A percentile compares a stretch with the other conserved stretches of the same genome.
Evolutionary conservation across 2,329 filamentous ascomycete genomes (phyloP).

Genomic region (Penicillium aurantiogriseum): DNA sequence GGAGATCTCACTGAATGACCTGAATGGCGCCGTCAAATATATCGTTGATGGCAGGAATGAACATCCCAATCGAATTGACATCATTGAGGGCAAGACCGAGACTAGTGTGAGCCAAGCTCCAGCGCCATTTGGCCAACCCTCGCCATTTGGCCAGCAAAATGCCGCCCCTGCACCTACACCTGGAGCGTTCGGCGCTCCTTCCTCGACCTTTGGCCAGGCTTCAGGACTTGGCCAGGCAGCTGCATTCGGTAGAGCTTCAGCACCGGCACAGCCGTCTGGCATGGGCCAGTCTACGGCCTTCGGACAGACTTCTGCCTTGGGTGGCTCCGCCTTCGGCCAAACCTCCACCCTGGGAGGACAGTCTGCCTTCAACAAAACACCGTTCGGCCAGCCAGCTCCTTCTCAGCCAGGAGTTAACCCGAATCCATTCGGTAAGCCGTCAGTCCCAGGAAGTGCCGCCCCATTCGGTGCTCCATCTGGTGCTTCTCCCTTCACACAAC

Average conservation of each 20-base stretch:
- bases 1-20: constrained; percentile 64
- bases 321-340: constrained; percentile 17
- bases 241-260: constrained; percentile 24
- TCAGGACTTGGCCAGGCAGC: constrained; percentile 23
- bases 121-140: constrained; percentile 23
- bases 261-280: constrained; percentile 17
- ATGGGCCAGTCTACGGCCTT: constrained; percentile 16
- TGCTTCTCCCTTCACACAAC: constrained; percentile 47
- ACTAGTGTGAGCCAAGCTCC: constrained; percentile 15
- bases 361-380: constrained; percentile 28
- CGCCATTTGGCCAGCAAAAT: constrained; percentile 29
- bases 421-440: constrained; percentile 26
- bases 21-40: constrained; percentile 70
- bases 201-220: constrained; percentile 22
- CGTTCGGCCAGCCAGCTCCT: constrained; percentile 25
- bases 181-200: constrained; percentile 19
- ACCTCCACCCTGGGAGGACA: constrained; percentile 33
- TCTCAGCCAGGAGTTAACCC: background rate
- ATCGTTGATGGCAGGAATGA: constrained; percentile 64
- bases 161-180: constrained; percentile 9
- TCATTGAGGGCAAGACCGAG: constrained; percentile 34
- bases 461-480: constrained; percentile 39
- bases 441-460: constrained; percentile 23
- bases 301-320: constrained; percentile 17
- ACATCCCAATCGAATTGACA: constrained; percentile 72